These are phyloP conservation scores for Floccularia luteovirens DNA, from an alignment of 768 basidiomycete species.

Conservation along the genomic window DNA sequence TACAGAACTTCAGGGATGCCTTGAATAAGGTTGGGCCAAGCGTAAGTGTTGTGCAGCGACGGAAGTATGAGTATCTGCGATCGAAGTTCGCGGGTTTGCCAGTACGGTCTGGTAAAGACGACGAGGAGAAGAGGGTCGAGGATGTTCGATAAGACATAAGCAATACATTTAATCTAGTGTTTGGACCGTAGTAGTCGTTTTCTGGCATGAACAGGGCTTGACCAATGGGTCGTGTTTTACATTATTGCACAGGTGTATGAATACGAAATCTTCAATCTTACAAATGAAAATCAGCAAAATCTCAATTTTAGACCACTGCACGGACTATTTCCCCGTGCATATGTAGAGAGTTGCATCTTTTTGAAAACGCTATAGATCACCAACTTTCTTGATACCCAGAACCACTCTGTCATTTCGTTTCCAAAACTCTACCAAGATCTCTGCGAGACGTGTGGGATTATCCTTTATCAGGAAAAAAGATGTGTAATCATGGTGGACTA, in stretches of 20 bases:
- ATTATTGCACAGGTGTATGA: too few relatives aligned
- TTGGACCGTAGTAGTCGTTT: too few relatives aligned
- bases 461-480: slow-evolving; percentile 47
- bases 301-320: too few relatives aligned
- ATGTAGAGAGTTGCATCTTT: too few relatives aligned
- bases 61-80: slow-evolving; percentile 74
- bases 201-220: too few relatives aligned
- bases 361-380: slow-evolving; percentile 40
- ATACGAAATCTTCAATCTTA: too few relatives aligned
- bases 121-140: slow-evolving; percentile 26
- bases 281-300: too few relatives aligned
- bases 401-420: slow-evolving; percentile 72
- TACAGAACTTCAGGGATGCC: slow-evolving; percentile 68
- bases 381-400: slow-evolving; percentile 53
- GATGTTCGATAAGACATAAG: too few relatives aligned
- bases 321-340: too few relatives aligned
- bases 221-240: too few relatives aligned
- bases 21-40: slow-evolving; percentile 81
- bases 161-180: too few relatives aligned
- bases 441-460: slow-evolving; percentile 73
- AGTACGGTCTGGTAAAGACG: slow-evolving; percentile 38
- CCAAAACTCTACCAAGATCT: slow-evolving; percentile 87
- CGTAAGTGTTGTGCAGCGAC: slow-evolving; percentile 72
- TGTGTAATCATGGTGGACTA: slow-evolving; percentile 3
- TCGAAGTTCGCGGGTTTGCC: slow-evolving; percentile 81